A percentile compares a stretch with the other conserved stretches of the same genome.
Conservation (phyloP, 495 filamentous ascomycete species). For the Penicillium ucsense region DNA sequence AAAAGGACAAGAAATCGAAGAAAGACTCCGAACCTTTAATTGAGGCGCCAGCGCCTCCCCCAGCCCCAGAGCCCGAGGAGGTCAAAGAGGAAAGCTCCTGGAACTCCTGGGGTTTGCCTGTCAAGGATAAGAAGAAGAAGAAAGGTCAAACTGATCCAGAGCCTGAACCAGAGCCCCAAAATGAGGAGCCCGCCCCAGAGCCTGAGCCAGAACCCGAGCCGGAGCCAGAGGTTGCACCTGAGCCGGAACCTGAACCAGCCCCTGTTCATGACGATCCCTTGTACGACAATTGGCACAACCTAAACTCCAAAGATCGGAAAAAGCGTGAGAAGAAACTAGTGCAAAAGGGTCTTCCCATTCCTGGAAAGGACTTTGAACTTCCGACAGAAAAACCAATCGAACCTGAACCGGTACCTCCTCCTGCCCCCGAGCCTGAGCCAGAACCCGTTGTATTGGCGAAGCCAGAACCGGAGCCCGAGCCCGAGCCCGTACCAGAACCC, state of each 20-base stretch:
- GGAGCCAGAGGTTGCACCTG: slow-evolving; percentile 18
- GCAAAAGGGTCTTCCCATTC: slow-evolving; percentile 28
- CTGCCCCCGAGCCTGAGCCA: slow-evolving; percentile 10
- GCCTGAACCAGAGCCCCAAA: slow-evolving; percentile 9
- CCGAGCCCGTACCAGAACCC: slow-evolving; percentile 11
- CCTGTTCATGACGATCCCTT: slow-evolving; percentile 25
- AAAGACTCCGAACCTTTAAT: slow-evolving; percentile 22
- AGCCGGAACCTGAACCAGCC: slow-evolving; percentile 20
- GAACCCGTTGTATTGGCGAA: slow-evolving; percentile 3
- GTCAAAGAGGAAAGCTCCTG: slow-evolving; percentile 33
- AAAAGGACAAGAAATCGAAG: slow-evolving; percentile 32
- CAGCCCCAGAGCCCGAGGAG: slow-evolving; percentile 27
- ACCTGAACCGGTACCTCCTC: slow-evolving; percentile 11
- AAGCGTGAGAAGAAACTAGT: slow-evolving; percentile 27
- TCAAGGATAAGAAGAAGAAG: slow-evolving; percentile 17
- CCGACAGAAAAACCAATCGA: slow-evolving; percentile 14
- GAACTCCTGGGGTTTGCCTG: slow-evolving; percentile 19
- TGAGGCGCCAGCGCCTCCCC: slow-evolving; percentile 15
- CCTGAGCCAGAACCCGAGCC: slow-evolving; percentile 21
- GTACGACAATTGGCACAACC: slow-evolving; percentile 25
- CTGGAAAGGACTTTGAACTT: slow-evolving; percentile 26
- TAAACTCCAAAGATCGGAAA: slow-evolving; percentile 32
- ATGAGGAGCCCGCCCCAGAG: slow-evolving; percentile 15
- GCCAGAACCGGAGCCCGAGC: slow-evolving; percentile 7
- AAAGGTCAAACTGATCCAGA: slow-evolving; percentile 8